Evolutionary conservation across 1,284 basidiomycete genomes (phyloP), one percentile per base, ranked within the genome.

Genomic region (Trichosporon faecale): DNA sequence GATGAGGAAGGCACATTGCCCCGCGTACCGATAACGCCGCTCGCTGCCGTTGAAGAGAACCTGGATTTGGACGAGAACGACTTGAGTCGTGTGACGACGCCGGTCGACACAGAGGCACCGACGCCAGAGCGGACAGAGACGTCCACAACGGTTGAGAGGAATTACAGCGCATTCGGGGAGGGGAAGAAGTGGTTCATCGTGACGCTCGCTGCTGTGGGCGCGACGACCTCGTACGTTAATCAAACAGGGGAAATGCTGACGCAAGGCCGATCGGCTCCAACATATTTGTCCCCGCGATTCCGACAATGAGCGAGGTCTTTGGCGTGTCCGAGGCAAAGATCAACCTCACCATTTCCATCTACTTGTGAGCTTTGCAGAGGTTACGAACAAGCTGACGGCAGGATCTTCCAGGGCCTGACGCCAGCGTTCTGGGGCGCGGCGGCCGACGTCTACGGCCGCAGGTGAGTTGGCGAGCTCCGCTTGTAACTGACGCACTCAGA

Each of bases 221-320:
- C 76, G 29, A 75, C 76, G 33, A 77, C 78, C 68, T 79, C 77
- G 79, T 79, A 31, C 66, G 78, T 71, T 0, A 7, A 31, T 61
- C 29, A 8, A 8, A 37, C 35, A 37, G 31, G 31, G 14, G 29
- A 3, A 21, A 3, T n/a, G 12, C 21, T 44, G 35, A 61, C 65
- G 60, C 52, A 70, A 80, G 79, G 35, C 78, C 80, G 5, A 80
- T 80, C 6, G 78, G 78, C 14, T 76, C 75, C 40, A 79, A 77
- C 66, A 82, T 80, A 64, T 81, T 78, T 63, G 77, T 77, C 1
- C 81, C 80, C 1, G 79, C 77, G 31, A 78, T 81, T 16, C 81
- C 80, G 1, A 69, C 74, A 11, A 55, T 80, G 9, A 74, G 74
- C 1, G 66, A 72, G 14, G 76, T 75, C 4, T 81, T 82, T 66